phyloP scores from a whole-genome alignment of 331 rosid genomes.

The Malus hybrid region DNA sequence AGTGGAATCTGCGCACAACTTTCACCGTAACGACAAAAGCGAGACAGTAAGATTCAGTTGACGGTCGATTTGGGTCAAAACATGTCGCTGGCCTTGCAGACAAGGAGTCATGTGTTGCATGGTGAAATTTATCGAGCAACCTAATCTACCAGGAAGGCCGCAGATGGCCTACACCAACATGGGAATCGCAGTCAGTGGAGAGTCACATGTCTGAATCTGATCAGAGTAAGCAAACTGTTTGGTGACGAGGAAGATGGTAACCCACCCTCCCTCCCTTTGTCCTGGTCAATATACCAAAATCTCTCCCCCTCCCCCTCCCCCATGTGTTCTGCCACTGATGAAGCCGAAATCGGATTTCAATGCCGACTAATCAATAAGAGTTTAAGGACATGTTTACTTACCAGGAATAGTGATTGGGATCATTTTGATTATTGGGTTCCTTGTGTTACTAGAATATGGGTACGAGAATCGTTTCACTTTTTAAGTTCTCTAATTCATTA shows the following conservation, averaged over 20 bases:
- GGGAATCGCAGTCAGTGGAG: neutral
- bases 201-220: neutral
- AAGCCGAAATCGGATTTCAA: neutral
- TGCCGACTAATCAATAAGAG: neutral
- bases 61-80: neutral
- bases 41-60: neutral
- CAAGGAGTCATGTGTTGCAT: neutral
- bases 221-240: neutral
- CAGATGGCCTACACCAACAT: constrained; percentile 9
- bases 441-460: neutral
- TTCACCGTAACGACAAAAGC: neutral
- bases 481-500: too few species aligned
- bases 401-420: neutral
- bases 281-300: too few species aligned
- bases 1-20: neutral
- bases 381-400: neutral
- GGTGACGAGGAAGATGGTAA: neutral
- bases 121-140: neutral
- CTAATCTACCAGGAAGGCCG: neutral
- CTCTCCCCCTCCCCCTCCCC: neutral
- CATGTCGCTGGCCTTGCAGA: neutral
- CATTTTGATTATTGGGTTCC: neutral
- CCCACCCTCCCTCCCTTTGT: neutral
- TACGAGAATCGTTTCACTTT: neutral
- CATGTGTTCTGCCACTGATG: constrained; percentile 4